Evolutionary conservation across 2,329 filamentous ascomycete species (phyloP), one percentile per base, ranked within the genome.

Genomic region (Aspergillus japonicus): DNA sequence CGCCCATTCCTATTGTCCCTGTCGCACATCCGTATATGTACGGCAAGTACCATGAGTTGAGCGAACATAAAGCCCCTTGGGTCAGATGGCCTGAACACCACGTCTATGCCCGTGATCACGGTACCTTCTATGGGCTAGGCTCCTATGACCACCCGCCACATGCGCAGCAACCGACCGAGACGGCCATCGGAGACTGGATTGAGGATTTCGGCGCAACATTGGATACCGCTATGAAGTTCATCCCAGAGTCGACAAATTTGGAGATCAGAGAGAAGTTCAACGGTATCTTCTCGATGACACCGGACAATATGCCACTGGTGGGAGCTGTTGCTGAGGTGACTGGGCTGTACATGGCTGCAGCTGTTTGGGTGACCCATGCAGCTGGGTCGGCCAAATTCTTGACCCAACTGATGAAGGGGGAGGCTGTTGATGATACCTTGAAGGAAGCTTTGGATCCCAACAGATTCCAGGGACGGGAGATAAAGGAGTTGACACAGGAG

Each of bases 1-100:
- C 73, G 2, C 71, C 67, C 1, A 65, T 75, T 10, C 72, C 73
- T 0, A 66, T 73, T 10, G 65, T 75, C 5, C 73, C 73, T 1
- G 72, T 75, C 11, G 70, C 68, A 12, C 73, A 76, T 58, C 73
- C 72, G n/a, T 76, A 75, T 57, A 72, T 71, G 44, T 73, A 71
- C 44, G 70, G 70, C 5, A 59, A 62, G 14, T 14, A 59, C 21
- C 58, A 63, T 16, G 59, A 58, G n/a, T 49, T 57, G 3, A 66
- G 65, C 39, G 33, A 62, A 21, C 66, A 47, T 7, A 65, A 66
- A n/a, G 57, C 59, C 8, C 73, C 73, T 19, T 76, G 71, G 50
- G 66, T 76, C n/a, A 65, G 74, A 52, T 76, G 72, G 70, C 71
- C 73, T 10, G 74, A 76, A 39, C 61, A 69, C 47, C 70, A 71